These are phyloP conservation scores for Clathrospora elynae DNA, from an alignment of 2,329 filamentous ascomycete genomes.

Conservation along the genomic window DNA sequence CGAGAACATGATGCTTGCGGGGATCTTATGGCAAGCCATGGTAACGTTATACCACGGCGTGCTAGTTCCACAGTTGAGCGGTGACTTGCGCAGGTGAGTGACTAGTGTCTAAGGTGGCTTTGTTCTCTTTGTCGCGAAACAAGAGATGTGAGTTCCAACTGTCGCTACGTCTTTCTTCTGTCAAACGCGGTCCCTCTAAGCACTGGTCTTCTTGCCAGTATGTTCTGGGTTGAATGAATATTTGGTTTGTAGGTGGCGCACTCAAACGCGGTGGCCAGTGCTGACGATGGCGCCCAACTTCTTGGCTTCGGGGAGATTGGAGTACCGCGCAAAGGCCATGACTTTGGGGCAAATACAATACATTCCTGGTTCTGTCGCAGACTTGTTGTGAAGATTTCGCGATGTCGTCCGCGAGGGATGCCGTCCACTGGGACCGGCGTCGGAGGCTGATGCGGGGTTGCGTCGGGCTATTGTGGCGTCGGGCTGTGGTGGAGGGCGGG, in stretches of 20 bases:
- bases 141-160: neutral
- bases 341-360: constrained; percentile 22
- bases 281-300: constrained; percentile 30
- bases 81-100: neutral
- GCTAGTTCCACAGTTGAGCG: constrained; percentile 5
- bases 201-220: neutral
- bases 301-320: constrained; percentile 29
- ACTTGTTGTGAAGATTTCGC: constrained; percentile 5
- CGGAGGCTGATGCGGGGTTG: constrained; percentile 25
- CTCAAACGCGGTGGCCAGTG: constrained; percentile 31
- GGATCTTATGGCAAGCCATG: constrained; percentile 19
- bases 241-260: constrained; percentile 7
- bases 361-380: constrained; percentile 27
- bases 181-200: neutral
- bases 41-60: constrained; percentile 2
- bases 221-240: constrained; percentile 4
- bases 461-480: no score
- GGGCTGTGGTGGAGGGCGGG: constrained; percentile 16
- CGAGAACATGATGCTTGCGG: constrained; percentile 33
- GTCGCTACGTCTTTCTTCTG: neutral
- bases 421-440: constrained; percentile 13
- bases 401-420: constrained; percentile 6
- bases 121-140: neutral
- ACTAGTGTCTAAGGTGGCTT: constrained; percentile 1
- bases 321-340: constrained; percentile 35